Evolutionary conservation across 106 monocot species (phyloP), one percentile per base, ranked within the genome.

Genomic region (Phalaenopsis equestris): DNA sequence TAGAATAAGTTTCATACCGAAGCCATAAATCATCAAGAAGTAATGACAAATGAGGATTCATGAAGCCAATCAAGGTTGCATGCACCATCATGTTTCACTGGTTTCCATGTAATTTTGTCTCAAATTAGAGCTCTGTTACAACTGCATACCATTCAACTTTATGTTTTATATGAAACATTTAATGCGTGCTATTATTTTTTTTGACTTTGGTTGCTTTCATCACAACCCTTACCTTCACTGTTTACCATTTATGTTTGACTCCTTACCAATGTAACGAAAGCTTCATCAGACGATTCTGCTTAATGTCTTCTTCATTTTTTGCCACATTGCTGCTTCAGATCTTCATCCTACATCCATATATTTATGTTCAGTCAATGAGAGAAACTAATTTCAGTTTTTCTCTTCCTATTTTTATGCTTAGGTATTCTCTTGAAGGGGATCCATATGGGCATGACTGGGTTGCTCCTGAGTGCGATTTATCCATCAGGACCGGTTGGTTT

Each of bases 401-500:
- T 15, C 42, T 21, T 17, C 0, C 67, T 65, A 1, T 23, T 46
- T 23, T 46, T 47, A 11, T 42, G 45, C 42, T 55, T 55, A 98
- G 98, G 77, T 93, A 94, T 77, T 84, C 86, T 55, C 74, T 73
- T 36, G n/a, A 72, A 43, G 98, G 98, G 55, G 98, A 98, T 84
- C 94, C 89, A 65, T 11, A 83, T 74, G 98, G 98, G 14, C 81
- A 23, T 78, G 84, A 92, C 24, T 98, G 98, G 98, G 84, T 99
- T 72, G 91, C 98, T 19, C 84, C 92, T 23, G 94, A 99, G 77
- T 99, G 98, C 80, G 98, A 99, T 80, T 91, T 99, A 56, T 99
- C 98, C 68, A 99, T 99, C 73, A 78, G 98, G 47, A 86, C 80
- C 2, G 98, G 98, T 43, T 99, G 98, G 98, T 99, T 99, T 73